Base-by-base conservation (phyloP, 78 protist genomes). In the Anaeramoeba flamelloides region DNA sequence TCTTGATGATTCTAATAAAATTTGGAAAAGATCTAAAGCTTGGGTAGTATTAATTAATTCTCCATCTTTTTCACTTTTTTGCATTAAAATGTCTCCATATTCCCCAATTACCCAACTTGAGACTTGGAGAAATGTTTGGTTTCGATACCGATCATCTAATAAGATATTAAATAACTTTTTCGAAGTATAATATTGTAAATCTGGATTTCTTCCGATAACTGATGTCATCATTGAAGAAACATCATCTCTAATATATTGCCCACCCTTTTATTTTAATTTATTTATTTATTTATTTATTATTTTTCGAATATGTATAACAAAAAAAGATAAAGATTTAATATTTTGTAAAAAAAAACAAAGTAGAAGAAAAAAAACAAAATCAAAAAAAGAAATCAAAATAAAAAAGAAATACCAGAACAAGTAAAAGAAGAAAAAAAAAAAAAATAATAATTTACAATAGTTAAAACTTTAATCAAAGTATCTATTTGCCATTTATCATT, bases 71-170 rank as follows among this genome's bases (percentile, higher is more conserved):
- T 26, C 17, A 26, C 17, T 17, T 53, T 53, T 17, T 53, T 8
- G 8, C 17, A 53, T 26, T 53, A 53, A 53, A n/a, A n/a, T n/a
- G n/a, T n/a, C n/a, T n/a, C 91, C 92, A 78, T 77, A 93, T 82
- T 94, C 98, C 75, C 98, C 98, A 74, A 94, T 85, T 82, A 88
- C 80, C 96, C 96, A 94, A 17, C 75, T 39, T 26, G 81, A 83
- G 2, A 81, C 78, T 40, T 86, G 87, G 17, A 89, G 39, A 40
- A 89, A 79, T 32, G 86, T 39, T 33, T 81, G 40, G 3, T 38
- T 8, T 30, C 77, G 37, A 2, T 38, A 37, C 36, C 8, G 77
- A 8, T 75, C 8, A 30, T 37, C 3, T 38, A 75, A 2, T 38
- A 30, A 3, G 32, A 3, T 75, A 30, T 38, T 37, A 75, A 3